Percentiles rank a stretch among this genome's conserved stretches.
These are phyloP conservation scores for Acrodontium crateriforme DNA, from an alignment of 2,329 filamentous ascomycete species.

Conservation along the genomic window DNA sequence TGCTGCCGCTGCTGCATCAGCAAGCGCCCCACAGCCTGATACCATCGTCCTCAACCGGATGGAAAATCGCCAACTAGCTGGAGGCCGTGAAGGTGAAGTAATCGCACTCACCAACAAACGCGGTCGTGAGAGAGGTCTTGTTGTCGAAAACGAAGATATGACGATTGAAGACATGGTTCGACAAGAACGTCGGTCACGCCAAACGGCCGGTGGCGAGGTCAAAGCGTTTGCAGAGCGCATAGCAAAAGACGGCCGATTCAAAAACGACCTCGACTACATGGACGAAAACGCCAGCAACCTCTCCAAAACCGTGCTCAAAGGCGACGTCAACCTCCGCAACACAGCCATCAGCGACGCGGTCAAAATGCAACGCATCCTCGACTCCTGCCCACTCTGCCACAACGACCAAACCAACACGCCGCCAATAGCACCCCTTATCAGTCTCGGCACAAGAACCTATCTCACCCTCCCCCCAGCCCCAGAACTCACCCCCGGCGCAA, in stretches of 20 bases:
- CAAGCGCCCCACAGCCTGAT: constrained; percentile 43
- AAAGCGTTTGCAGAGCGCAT: constrained; percentile 80
- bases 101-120: constrained; percentile 66
- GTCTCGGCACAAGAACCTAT: constrained; percentile 72
- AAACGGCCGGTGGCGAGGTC: constrained; percentile 58
- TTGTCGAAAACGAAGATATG: constrained; percentile 93
- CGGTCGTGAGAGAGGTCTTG: constrained; percentile 67
- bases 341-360: constrained; percentile 78
- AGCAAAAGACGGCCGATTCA: constrained; percentile 81
- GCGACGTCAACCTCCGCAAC: constrained; percentile 76
- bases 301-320: constrained; percentile 74
- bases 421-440: constrained; percentile 76
- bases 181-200: constrained; percentile 71
- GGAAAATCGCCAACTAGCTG: constrained; percentile 80
- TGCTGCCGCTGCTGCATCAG: constrained; percentile 45
- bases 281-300: constrained; percentile 91
- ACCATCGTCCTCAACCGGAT: constrained; percentile 74
- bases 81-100: constrained; percentile 59
- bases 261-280: constrained; percentile 89
- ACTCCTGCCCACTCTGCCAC: constrained; percentile 79
- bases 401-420: constrained; percentile 64
- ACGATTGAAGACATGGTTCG: constrained; percentile 91
- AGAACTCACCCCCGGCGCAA: constrained; percentile 68
- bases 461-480: constrained; percentile 82
- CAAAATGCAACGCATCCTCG: constrained; percentile 73